These are phyloP conservation scores for Dunaliella salina DNA, from an alignment of 163 green algal species.

Conservation along the genomic window DNA sequence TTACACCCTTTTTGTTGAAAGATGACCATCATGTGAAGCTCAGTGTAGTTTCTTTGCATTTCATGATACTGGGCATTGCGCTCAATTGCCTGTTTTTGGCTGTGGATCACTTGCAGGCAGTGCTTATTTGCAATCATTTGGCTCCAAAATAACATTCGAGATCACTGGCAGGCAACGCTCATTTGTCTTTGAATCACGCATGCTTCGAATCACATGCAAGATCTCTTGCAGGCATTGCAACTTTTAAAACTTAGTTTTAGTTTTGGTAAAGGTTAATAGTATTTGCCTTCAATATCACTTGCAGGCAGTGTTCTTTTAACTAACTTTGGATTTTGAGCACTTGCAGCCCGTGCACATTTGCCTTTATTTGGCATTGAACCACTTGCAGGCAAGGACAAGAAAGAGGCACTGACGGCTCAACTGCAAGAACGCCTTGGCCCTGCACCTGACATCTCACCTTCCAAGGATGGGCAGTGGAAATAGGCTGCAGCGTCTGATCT, in stretches of 20 bases:
- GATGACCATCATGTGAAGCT: too few species aligned
- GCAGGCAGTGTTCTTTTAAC: not conserved
- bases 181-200: too few species aligned
- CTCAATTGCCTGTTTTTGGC: too few species aligned
- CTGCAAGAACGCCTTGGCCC: not conserved
- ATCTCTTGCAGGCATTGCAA: not conserved
- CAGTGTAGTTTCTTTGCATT: too few species aligned
- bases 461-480: not conserved
- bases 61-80: too few species aligned
- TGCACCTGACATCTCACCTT: not conserved
- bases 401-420: not conserved
- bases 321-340: not conserved
- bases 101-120: too few species aligned
- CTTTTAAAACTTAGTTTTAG: not conserved
- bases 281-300: not conserved
- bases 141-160: too few species aligned
- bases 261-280: not conserved
- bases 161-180: too few species aligned
- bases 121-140: too few species aligned
- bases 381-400: not conserved
- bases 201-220: too few species aligned
- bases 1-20: too few species aligned
- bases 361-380: not conserved
- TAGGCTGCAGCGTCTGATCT: not conserved
- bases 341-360: not conserved